phyloP scores from a whole-genome alignment of 176 grass and related monocot species.

The Ampelocalamus luodianensis region DNA sequence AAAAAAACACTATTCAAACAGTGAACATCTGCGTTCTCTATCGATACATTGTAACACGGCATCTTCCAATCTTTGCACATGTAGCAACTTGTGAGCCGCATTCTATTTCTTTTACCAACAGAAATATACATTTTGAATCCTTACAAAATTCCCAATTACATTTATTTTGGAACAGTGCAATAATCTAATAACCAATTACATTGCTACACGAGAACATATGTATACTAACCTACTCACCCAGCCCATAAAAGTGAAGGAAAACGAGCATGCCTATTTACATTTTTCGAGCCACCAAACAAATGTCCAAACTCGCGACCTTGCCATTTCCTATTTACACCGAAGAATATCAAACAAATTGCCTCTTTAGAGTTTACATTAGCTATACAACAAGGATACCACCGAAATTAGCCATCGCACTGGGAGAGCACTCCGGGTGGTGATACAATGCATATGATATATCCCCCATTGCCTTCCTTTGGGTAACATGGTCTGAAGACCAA shows the following conservation, averaged over 20 bases:
- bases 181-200: neutral
- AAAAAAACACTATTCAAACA: no score
- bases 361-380: conserved; percentile 11
- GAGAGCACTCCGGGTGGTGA: neutral
- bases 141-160: neutral
- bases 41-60: neutral
- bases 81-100: neutral
- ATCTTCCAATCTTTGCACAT: neutral
- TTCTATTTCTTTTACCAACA: neutral
- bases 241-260: neutral
- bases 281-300: neutral
- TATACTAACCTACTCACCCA: neutral
- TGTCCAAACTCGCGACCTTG: neutral
- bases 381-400: neutral
- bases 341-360: neutral
- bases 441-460: neutral
- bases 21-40: no score
- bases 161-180: no score
- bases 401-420: neutral
- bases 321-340: conserved; percentile 19
- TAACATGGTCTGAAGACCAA: neutral
- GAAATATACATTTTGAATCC: neutral
- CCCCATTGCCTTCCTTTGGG: no score
- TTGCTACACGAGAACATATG: neutral
- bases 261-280: neutral